Base-by-base conservation (phyloP, 192 early-diverging fungal species). In the Coemansia sp. region DNA sequence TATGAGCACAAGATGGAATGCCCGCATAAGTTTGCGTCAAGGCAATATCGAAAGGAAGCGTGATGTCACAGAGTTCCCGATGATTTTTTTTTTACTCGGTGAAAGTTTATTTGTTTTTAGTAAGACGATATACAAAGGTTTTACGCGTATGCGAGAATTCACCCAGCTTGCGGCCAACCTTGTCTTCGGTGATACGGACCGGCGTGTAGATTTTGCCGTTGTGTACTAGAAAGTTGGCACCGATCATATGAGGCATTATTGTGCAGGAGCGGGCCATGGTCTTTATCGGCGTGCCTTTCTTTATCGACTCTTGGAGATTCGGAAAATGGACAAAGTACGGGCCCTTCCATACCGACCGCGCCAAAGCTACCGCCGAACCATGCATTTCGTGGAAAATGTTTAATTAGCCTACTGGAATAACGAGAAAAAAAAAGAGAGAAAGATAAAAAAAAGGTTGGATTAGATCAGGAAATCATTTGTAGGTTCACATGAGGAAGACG, bases 161-260 rank as follows among this genome's bases (percentile, higher is more conserved):
- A 54, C 94, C 94, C 17, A 97, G 76, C 68, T 94, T 96, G 69
- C 87, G 87, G 11, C 91, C 91, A 55, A 97, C 86, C 93, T 96
- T 97, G 47, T 92, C 87, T 78, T 96, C 93, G 5, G 84, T 90
- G 20, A 97, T 81, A 9, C 80, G 66, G 17, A 97, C 83, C 6
- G 92, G 90, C 12, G 89, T 39, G 76, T 92, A 95, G 45, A 83
- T 79, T 44, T 94, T 96, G 57, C 94, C 94, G 72, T 95, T 97
- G 79, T 97, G 93, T 16, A 97, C 87, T 62, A 87, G 65, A 74
- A 97, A 94, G 71, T 85, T 87, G 31, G 87, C 81, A 31, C 91
- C 91, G 46, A 97, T 86, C 71, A 90, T 88, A 47, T 85, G 72
- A n/a, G 94, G 92, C 60, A 94, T 77, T 65, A 97, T 93, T 9